Base-by-base conservation (phyloP, 140 eudicot species). In the Bidens hawaiensis region DNA sequence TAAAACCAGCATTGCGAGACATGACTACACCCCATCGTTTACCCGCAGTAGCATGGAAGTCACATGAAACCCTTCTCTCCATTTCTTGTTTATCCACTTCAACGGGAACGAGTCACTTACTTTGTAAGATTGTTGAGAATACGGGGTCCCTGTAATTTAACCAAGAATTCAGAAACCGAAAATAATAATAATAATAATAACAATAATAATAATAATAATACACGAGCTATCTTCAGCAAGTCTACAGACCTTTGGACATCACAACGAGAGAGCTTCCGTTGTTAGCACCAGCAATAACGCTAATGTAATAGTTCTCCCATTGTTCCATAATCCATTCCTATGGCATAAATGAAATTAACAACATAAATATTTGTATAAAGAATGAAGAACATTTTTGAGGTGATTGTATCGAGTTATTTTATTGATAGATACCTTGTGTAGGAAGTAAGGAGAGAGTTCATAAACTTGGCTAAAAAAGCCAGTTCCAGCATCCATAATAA, bases 291-390 rank as follows among this genome's bases (percentile, higher is more conserved):
- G 88, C 94, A 55, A 85, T 77, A 58, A 83, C 62, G 24, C 78
- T 85, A 17, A 85, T 85, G 58, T 85, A 85, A 45, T 67, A 82
- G 59, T 81, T 85, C 66, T 85, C 94, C 94, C 94, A 85, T 49
- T 85, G 88, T 59, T 85, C 94, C 83, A 81, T 82, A 27, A 85
- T 85, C 94, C 94, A 85, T 59, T 85, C 94, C 94, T 85, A 50
- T 13, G 60, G 27, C 16, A 36, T 9, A 48, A 28, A 25, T 3
- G 30, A 0, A 4, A 53, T 49, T 4, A 26, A 52, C 19, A 63
- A 19, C 3, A 47, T 17, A 66, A 15, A 47, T 10, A 36, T 38
- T 14, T 12, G 2, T 22, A 42, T n/a, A n/a, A n/a, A n/a, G n/a
- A n/a, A n/a, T n/a, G 22, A 4, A 54, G 5, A 15, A 21, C 14